Evolutionary conservation across 768 basidiomycete genomes (phyloP), one percentile per base, ranked within the genome.

Genomic region (Mycena indigotica): DNA sequence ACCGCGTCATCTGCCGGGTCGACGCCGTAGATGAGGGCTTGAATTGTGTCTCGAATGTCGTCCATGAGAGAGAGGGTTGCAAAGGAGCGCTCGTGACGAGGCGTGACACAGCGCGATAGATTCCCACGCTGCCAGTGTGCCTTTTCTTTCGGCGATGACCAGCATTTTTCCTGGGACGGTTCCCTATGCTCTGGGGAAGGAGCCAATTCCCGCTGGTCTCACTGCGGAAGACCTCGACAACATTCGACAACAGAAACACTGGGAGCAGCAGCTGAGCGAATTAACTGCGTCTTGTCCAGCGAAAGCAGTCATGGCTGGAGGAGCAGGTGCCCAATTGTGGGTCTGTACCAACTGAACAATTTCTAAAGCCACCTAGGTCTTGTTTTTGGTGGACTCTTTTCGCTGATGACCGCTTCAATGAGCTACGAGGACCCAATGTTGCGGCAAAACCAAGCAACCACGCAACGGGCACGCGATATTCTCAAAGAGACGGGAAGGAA

Each of bases 401-500:
- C 94, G 1, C 81, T 98, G 57, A 98, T 98, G 96, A 93, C 91
- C 29, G 80, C 94, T 19, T 93, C 94, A 26, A 95, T 98, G 70
- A 88, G 89, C 29, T 96, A 97, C 69, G 96, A 98, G 71, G 95
- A 98, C 70, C 95, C 95, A 12, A 75, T 93, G 44, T 80, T 91
- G 30, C 86, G 91, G 28, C 77, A 84, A 84, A 65, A 78, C 80
- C 10, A 80, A 83, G 63, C 77, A 58, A 84, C 83, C 44, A 78
- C 80, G 23, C 90, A 95, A 70, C 95, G 95, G 66, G 89, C 93
- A 1, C 79, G 83, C 44, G 85, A 88, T 63, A 84, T 96, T 30
- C 90, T 97, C 72, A 91, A 86, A 69, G 95, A 98, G 58, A 98
- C 97, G 92, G 95, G 95, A 1, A 84, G 81, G 63, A 89, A 88